These are phyloP conservation scores for Epichloe aotearoae DNA, from an alignment of 2,329 filamentous ascomycete species.

Conservation along the genomic window DNA sequence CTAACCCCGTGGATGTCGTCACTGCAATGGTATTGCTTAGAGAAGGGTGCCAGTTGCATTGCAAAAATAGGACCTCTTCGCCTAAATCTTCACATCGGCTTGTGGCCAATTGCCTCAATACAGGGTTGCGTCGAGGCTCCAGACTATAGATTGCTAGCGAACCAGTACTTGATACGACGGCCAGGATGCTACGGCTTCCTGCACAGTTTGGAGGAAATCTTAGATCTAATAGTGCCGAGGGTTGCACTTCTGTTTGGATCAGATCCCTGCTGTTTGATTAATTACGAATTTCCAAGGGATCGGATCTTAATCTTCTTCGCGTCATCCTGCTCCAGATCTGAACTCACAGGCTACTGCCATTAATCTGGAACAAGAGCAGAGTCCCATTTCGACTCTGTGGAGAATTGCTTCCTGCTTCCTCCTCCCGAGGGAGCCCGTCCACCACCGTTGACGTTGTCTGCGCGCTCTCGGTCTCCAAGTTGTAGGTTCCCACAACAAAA, in stretches of 20 bases:
- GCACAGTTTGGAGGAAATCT: constrained; percentile 52
- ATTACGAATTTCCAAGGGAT: neutral
- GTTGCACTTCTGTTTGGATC: constrained; percentile 46
- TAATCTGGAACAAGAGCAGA: constrained; percentile 51
- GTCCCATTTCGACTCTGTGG: constrained; percentile 59
- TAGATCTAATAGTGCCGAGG: constrained; percentile 70
- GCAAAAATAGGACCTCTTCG: constrained; percentile 52
- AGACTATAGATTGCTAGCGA: constrained; percentile 51
- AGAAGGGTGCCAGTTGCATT: constrained; percentile 59
- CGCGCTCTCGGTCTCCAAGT: constrained; percentile 42
- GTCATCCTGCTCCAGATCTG: neutral
- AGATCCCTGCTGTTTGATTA: constrained; percentile 3
- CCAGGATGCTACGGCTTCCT: constrained; percentile 41
- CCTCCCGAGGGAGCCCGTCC: constrained; percentile 10
- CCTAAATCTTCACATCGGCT: constrained; percentile 36
- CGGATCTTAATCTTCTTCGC: neutral
- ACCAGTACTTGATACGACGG: constrained; percentile 66
- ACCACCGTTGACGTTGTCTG: constrained; percentile 8
- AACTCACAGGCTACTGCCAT: constrained; percentile 42
- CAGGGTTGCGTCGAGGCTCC: constrained; percentile 21
- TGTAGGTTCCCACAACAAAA: constrained; percentile 77
- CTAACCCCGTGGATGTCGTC: constrained; percentile 56
- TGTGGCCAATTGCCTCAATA: constrained; percentile 27
- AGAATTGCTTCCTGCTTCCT: constrained; percentile 15
- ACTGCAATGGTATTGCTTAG: constrained; percentile 45